A percentile compares a stretch with the other conserved stretches of the same genome.
Conservation (phyloP, 2,329 filamentous ascomycete genomes). For the Pseudogymnoascus sp. region DNA sequence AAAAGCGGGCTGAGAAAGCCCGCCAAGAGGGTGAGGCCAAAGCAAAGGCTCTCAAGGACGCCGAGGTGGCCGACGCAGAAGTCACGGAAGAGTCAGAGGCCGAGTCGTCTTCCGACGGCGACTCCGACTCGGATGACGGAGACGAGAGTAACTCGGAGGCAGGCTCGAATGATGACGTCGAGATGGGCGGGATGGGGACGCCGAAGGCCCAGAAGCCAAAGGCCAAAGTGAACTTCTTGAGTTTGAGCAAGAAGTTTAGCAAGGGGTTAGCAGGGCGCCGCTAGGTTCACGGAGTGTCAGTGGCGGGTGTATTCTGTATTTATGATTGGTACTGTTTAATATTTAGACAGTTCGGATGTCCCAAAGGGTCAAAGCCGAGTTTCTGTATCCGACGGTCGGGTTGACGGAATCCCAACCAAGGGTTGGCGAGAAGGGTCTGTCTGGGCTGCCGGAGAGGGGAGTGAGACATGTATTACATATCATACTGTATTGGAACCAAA, state of each 20-base stretch:
- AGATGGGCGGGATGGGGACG: not conserved
- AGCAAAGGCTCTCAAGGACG: not conserved
- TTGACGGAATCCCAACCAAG: not conserved
- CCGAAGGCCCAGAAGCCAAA: constrained; percentile 1
- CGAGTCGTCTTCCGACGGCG: not conserved
- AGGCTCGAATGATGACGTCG: not conserved
- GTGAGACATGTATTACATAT: constrained; percentile 8
- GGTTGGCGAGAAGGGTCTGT: not conserved
- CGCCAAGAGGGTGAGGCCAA: not conserved
- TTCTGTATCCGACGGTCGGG: not conserved
- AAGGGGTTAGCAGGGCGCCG: not conserved
- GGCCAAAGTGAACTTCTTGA: constrained; percentile 3
- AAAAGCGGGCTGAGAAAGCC: not conserved
- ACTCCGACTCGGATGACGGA: constrained; percentile 1
- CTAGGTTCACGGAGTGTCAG: not conserved
- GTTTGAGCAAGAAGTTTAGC: constrained; percentile 3
- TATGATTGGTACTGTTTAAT: not conserved
- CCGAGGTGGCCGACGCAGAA: not conserved
- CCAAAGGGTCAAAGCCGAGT: not conserved
- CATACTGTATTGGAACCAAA: not conserved
- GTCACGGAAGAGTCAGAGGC: not conserved
- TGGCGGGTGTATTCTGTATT: not conserved
- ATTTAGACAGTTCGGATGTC: not conserved
- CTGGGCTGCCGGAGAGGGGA: constrained; percentile 3
- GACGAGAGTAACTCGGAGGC: not conserved